Evolutionary conservation across 129 eudicot species (phyloP).

Genomic region (Oenanthe sinensis): DNA sequence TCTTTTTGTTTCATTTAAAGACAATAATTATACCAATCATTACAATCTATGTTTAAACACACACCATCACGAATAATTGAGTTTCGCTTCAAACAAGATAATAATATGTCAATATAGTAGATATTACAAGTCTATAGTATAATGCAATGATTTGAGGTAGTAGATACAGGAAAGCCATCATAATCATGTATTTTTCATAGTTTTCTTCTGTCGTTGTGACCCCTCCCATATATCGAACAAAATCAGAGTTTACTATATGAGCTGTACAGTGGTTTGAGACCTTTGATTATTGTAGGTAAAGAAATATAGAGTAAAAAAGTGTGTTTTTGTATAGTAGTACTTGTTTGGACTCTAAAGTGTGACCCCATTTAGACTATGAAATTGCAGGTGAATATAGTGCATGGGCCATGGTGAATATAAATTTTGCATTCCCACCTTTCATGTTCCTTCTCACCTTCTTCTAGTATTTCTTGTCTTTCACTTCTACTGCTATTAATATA

Average conservation of each 20-base stretch:
- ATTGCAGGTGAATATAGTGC: constrained; percentile 15
- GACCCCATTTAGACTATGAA: not conserved
- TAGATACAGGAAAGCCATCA: constrained; percentile 6
- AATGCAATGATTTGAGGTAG: not conserved
- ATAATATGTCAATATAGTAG: not conserved
- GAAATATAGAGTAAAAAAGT: not conserved
- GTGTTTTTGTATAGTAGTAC: constrained; percentile 7
- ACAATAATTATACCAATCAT: not conserved
- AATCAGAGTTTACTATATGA: not conserved
- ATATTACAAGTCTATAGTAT: not conserved
- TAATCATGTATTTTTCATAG: not conserved
- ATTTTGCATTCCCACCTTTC: constrained; percentile 30
- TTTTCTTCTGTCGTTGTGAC: constrained; percentile 2
- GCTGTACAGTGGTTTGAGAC: not conserved
- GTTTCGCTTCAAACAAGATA: not conserved
- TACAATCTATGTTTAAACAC: not conserved
- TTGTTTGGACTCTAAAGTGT: not conserved
- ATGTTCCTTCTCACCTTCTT: constrained; percentile 17
- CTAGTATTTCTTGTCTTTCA: constrained; percentile 19
- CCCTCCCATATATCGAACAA: not conserved
- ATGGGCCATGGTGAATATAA: constrained; percentile 30
- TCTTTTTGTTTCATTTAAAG: not conserved
- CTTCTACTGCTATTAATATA: constrained; percentile 17
- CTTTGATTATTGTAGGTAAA: constrained; percentile 10
- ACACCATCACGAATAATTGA: not conserved